Conservation (phyloP, 169 alveolate genomes). For the Amoebophrya sp. region DNA sequence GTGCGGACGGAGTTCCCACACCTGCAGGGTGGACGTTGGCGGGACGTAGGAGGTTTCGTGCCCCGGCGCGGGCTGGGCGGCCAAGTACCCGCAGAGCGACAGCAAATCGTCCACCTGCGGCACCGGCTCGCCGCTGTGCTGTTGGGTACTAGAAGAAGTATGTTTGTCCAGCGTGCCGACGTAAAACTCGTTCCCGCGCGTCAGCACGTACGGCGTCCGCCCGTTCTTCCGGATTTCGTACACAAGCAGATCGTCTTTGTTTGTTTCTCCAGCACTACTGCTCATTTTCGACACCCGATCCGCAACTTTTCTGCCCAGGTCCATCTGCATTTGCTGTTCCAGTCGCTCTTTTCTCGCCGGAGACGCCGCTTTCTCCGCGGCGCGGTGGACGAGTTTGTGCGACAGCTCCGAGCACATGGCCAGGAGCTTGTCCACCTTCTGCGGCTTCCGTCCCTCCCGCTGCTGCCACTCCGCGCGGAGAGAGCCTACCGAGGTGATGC, state of each 20-base stretch:
- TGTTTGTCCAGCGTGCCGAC: no score
- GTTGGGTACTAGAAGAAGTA: no score
- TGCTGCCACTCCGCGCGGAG: neutral
- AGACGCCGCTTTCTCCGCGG: neutral
- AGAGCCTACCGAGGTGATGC: neutral
- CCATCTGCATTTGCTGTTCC: neutral
- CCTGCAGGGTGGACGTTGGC: neutral
- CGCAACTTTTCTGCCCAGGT: neutral
- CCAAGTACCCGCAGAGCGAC: neutral
- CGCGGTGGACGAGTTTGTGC: neutral
- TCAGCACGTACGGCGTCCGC: neutral
- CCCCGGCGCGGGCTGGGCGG: neutral
- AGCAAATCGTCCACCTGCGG: neutral
- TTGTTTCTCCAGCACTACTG: no score
- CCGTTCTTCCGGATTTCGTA: neutral
- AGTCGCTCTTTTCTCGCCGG: neutral
- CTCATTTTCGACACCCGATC: no score
- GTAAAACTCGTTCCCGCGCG: constrained; percentile 15
- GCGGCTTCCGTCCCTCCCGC: neutral
- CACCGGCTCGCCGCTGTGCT: neutral
- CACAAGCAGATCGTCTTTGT: neutral
- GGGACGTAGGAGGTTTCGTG: neutral
- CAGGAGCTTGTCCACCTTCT: neutral
- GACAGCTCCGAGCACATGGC: neutral
- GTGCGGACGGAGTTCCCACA: neutral